Conservation (phyloP, 176 grass and related monocot genomes). For the Calamus simplicifolius region DNA sequence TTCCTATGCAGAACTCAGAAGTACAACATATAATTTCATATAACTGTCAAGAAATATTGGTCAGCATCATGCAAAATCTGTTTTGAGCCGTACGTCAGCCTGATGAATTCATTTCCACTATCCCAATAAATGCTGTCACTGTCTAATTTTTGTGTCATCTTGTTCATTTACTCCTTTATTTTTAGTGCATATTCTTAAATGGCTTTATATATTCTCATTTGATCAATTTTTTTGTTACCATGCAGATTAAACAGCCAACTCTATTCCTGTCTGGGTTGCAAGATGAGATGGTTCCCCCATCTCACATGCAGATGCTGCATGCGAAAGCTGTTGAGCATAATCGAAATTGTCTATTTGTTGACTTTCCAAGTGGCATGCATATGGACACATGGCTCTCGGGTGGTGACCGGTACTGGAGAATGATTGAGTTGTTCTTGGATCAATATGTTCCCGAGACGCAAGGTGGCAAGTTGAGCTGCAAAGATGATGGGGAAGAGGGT, state of each 20-base stretch:
- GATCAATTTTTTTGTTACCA: constrained; percentile 6
- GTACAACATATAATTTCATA: too few species aligned
- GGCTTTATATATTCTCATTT: not conserved
- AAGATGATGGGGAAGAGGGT: constrained; percentile 45
- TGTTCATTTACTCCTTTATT: too few species aligned
- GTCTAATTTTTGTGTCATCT: too few species aligned
- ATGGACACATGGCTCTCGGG: constrained; percentile 96
- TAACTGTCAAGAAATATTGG: too few species aligned
- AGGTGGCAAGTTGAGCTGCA: constrained; percentile 29
- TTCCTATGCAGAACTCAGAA: too few species aligned
- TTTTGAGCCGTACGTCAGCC: too few species aligned
- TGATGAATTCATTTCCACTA: too few species aligned
- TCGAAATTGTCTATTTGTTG: constrained; percentile 62
- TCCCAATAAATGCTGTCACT: too few species aligned
- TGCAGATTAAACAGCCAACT: constrained; percentile 80
- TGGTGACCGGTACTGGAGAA: constrained; percentile 86
- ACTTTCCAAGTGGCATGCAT: constrained; percentile 97
- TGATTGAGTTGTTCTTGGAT: constrained; percentile 70
- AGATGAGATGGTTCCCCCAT: constrained; percentile 89
- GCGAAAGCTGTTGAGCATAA: constrained; percentile 59
- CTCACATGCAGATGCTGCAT: constrained; percentile 78
- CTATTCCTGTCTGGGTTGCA: constrained; percentile 90
- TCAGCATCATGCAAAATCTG: too few species aligned
- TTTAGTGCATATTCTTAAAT: too few species aligned
- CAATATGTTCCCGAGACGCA: constrained; percentile 43